A percentile compares a stretch with the other conserved stretches of the same genome.
phyloP scores from a whole-genome alignment of 2,329 filamentous ascomycete species.

The Ramularia endophylla region DNA sequence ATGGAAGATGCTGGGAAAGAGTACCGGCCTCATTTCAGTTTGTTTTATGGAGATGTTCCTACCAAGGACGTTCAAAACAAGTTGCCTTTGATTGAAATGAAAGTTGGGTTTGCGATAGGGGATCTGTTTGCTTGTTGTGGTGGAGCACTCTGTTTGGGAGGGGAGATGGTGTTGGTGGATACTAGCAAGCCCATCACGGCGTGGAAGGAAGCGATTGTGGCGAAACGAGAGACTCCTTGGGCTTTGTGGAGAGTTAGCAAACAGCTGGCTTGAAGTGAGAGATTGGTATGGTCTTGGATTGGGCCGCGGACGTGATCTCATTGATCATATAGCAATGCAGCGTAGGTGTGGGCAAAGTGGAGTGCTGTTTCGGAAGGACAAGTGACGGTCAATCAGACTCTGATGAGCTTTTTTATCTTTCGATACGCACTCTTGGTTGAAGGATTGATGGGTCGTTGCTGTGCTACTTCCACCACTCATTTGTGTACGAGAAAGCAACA shows the following conservation, averaged over 20 bases:
- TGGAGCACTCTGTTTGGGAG: slow-evolving; percentile 21
- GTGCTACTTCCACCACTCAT: too few species aligned
- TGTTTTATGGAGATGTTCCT: slow-evolving; percentile 18
- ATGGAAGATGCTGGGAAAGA: slow-evolving; percentile 9
- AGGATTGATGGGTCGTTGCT: too few species aligned
- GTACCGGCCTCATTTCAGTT: slow-evolving; percentile 20
- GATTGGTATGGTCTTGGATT: too few species aligned
- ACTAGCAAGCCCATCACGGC: slow-evolving; percentile 16
- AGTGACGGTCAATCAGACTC: too few species aligned
- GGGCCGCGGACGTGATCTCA: too few species aligned
- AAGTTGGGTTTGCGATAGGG: slow-evolving; percentile 21
- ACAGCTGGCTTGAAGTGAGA: slow-evolving; percentile 18
- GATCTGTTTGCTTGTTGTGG: slow-evolving; percentile 24
- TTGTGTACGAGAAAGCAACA: too few species aligned
- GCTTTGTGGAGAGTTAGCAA: slow-evolving; percentile 20
- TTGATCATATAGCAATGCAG: too few species aligned
- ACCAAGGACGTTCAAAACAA: slow-evolving; percentile 18
- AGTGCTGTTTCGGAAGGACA: too few species aligned
- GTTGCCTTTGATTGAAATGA: slow-evolving; percentile 21
- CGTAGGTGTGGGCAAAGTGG: too few species aligned
- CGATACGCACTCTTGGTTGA: too few species aligned
- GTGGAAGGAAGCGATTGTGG: slow-evolving; percentile 16
- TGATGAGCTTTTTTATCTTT: too few species aligned
- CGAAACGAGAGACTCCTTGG: slow-evolving; percentile 18
- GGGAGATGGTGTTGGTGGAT: slow-evolving; percentile 20